Base-by-base conservation (phyloP, 495 filamentous ascomycete genomes). In the Tuber brumale region DNA sequence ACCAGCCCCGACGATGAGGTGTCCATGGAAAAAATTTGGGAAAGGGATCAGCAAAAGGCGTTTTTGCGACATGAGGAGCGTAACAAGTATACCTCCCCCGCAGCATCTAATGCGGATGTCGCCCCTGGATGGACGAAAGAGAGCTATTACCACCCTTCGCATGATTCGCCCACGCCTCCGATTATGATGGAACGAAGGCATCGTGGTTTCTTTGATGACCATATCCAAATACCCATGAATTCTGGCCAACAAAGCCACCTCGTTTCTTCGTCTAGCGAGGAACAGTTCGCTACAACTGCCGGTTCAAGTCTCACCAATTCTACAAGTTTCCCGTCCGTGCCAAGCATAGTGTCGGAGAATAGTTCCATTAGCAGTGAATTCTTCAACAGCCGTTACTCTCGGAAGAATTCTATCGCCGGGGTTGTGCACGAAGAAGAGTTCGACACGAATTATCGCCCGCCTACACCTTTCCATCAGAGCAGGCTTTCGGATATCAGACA, bases 271-370 rank as follows among this genome's bases (percentile, higher is more conserved):
- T 82, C 81, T 9, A 82, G 81, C 57, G 77, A 82, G 46, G 81
- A 82, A 75, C 78, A 76, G 70, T 82, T 82, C 46, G 75, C 72
- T 51, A 82, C 77, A 27, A 82, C 81, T 16, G 81, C 81, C n/a
- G 81, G 81, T 27, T 82, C 81, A 42, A 82, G 81, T 66, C 75
- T 82, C 37, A 82, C 80, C 16, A 82, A 82, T 61, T 82, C 81
- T 8, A 82, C 80, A 39, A 82, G 81, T 57, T 82, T 82, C 61
- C 81, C 81, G 19, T 80, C 78, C n/a, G 78, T 76, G 8, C 78
- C 78, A 10, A 82, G 81, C 43, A 74, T 82, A 43, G 37, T 76
- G n/a, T 82, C 81, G 1, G 76, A 82, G 48, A 76, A 77, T 5
- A 82, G 80, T n/a, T 82, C 81, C n/a, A 79, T 80, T 48, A 77